Conservation (phyloP, 208 protist species). For the Trypanosoma avium region DNA sequence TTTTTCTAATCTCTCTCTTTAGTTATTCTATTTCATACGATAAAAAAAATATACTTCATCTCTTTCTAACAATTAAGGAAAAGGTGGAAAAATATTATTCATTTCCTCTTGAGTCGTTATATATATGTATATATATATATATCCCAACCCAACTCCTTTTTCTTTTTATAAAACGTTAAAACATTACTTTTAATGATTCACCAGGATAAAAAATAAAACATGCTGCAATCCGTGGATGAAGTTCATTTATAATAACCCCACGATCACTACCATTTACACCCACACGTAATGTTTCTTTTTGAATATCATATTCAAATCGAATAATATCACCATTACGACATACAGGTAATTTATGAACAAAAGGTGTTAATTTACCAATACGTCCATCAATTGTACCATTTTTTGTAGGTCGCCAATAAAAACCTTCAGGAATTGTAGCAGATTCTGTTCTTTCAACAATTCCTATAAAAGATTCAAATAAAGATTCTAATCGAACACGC, state of each 20-base stretch:
- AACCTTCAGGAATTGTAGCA: slow-evolving; percentile 53
- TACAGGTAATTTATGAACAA: slow-evolving; percentile 46
- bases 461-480: slow-evolving; percentile 74
- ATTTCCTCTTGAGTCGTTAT: no score
- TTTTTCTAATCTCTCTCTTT: no score
- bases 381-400: slow-evolving; percentile 53
- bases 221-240: slow-evolving; percentile 53
- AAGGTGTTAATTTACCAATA: slow-evolving; percentile 41
- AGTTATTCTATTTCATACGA: no score
- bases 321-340: slow-evolving; percentile 65
- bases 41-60: no score
- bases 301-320: slow-evolving; percentile 55
- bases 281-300: slow-evolving; percentile 39
- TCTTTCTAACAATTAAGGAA: no score
- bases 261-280: slow-evolving; percentile 52
- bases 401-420: slow-evolving; percentile 80
- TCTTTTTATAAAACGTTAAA: no score
- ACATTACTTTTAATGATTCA: slow-evolving; percentile 68
- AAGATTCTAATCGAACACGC: slow-evolving; percentile 66
- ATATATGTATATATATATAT: no score
- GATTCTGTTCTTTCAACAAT: slow-evolving; percentile 60
- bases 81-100: no score
- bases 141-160: no score
- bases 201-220: slow-evolving; percentile 87
- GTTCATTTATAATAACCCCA: slow-evolving; percentile 48